Evolutionary conservation across 1,284 basidiomycete genomes (phyloP).

Genomic region (Ceratobasidium sp.): DNA sequence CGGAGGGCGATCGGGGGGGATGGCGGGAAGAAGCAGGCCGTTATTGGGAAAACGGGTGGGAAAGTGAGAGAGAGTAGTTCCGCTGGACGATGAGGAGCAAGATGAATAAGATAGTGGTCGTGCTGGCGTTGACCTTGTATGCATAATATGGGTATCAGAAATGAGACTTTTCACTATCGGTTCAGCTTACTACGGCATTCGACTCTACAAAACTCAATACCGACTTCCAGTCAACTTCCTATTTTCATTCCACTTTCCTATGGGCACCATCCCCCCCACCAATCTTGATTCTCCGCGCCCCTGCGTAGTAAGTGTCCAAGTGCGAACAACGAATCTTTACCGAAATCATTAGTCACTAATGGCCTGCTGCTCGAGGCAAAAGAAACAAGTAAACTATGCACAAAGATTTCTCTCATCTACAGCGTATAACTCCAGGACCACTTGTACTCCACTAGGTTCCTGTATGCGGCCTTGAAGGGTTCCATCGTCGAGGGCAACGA

Average conservation of each 20-base stretch:
- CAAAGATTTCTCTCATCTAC: conserved; percentile 91
- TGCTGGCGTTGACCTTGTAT: background rate
- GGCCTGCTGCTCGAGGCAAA: background rate
- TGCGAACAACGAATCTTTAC: conserved; percentile 88
- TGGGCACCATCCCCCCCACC: conserved; percentile 76
- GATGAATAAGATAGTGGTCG: background rate
- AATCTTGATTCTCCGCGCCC: conserved; percentile 83
- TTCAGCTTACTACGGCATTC: too few relatives aligned
- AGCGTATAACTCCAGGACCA: conserved; percentile 86
- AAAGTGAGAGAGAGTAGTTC: conserved; percentile 57
- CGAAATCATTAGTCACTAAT: too few relatives aligned
- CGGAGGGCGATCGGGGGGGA: conserved; percentile 57
- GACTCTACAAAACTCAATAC: background rate
- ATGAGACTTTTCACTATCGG: background rate
- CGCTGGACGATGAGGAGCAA: conserved; percentile 31
- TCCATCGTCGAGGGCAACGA: conserved; percentile 71
- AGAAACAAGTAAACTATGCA: conserved; percentile 58
- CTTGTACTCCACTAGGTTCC: conserved; percentile 73
- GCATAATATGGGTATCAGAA: background rate
- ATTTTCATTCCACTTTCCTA: conserved; percentile 66
- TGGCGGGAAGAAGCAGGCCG: conserved; percentile 75
- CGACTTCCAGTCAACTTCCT: conserved; percentile 59
- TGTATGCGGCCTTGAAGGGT: conserved; percentile 78
- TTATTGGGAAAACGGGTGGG: conserved; percentile 68
- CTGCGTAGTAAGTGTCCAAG: conserved; percentile 78